Base-by-base conservation (phyloP, 2,329 filamentous ascomycete genomes). In the Nemania serpens region DNA sequence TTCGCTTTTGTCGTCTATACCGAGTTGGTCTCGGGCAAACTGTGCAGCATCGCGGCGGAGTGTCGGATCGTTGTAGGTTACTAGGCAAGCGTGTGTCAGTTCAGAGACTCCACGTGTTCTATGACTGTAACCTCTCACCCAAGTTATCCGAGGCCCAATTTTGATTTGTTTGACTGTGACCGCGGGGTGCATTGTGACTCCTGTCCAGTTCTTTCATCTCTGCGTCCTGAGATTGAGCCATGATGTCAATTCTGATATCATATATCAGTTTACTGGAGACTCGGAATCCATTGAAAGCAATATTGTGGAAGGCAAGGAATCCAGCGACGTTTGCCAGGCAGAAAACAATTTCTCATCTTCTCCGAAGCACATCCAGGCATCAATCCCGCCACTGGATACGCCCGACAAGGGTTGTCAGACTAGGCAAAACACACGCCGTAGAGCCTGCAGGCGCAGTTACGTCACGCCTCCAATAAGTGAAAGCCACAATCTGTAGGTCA, bases 21-120 rank as follows among this genome's bases (percentile, higher is more conserved):
- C 29, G 17, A 55, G 52, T 12, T 55, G 42, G 5, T 37, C 29
- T 10, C 46, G 7, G 12, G 52, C 52, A 36, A 55, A 55, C 25
- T 18, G 41, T 37, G 18, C 12, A 6, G 52, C 52, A 55, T 55
- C 52, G 41, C 33, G 42, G 9, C 52, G 52, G 17, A 55, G 52
- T 3, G 42, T 55, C 17, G 4, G 52, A 12, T 55, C 52, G 20
- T 55, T 55, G 13, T 55, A 55, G 33, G 17, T 55, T 15, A 42
- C 52, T 55, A 47, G 5, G 12, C 3, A 13, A n/a, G 12, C 6
- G 2, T 15, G 9, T 43, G 51, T 54, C n/a, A 45, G 51, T 25
- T 9, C 6, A 37, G 39, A 25, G 25, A 46, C 12, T 12, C 7
- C 6, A 55, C 46, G n/a, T 47, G 4, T 12, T 37, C 22, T 22